Base-by-base conservation (phyloP, 805 yeast genomes). In the Yarrowia deformans region DNA sequence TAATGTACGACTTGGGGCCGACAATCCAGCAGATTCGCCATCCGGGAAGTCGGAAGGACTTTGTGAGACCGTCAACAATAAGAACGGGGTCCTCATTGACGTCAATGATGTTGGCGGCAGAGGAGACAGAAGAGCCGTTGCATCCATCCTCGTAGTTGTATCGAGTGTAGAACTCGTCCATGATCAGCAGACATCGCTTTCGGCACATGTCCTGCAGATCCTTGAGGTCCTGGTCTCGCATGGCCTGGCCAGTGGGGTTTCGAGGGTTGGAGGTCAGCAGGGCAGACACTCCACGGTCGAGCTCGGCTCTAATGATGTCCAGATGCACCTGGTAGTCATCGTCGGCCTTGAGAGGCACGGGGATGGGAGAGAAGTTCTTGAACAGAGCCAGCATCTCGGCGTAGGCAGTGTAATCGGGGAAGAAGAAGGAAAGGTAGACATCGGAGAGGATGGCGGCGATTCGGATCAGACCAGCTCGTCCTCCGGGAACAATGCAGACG, bases 1-100 rank as follows among this genome's bases (percentile, higher is more conserved):
- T 79, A 71, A 86, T 84, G 74, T 86, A 86, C 58, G 84, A 85
- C 73, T 85, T 88, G 19, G 89, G 89, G 2, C 89, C 89, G 70
- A 86, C 78, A 67, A 86, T 80, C 89, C 89, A 86, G 72, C 88
- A 85, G 13, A 84, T 83, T 76, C 89, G 80, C 88, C 88, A 86
- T 1, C 89, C 89, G 4, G 89, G 89, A 60, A 86, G 80, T 70
- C 89, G 80, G 78, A 86, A 86, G 3, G 87, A 85, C 76, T 86
- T 86, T 63, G 89, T 86, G 54, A 86, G 79, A 0, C 89, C 89
- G 75, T 86, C 87, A 71, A 86, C 80, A 70, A 86, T 84, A 72
- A 86, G 80, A 8, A 86, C 89, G 0, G 88, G 89, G 73, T 86
- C 89, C 67, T 77, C 77, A 73, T 86, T 82, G 23, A 86, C 89